Evolutionary conservation across 768 basidiomycete species (phyloP).

Genomic region (Agaricus sinodeliciosus): DNA sequence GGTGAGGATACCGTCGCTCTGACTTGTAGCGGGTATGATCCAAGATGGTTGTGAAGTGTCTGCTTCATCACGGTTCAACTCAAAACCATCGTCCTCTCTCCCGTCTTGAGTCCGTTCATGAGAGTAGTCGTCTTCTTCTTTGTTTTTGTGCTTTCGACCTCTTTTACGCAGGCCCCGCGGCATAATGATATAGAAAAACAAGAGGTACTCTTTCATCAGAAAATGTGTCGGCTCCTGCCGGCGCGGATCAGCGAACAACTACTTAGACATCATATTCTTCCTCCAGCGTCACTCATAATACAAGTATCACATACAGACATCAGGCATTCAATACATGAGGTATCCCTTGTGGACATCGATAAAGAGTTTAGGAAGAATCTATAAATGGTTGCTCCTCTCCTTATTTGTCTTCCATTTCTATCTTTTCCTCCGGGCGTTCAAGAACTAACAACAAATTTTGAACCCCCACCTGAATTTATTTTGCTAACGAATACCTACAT

Average conservation of each 20-base stretch:
- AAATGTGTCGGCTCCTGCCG: neutral
- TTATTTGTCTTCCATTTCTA: too few relatives aligned
- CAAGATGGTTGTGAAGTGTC: slow-evolving; percentile 52
- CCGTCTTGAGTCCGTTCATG: neutral
- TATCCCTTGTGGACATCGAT: too few relatives aligned
- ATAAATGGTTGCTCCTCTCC: too few relatives aligned
- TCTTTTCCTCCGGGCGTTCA: too few relatives aligned
- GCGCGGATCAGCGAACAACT: neutral
- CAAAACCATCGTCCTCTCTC: slow-evolving; percentile 11
- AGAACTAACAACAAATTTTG: too few relatives aligned
- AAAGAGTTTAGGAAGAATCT: too few relatives aligned
- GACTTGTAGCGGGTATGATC: slow-evolving; percentile 44
- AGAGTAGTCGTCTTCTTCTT: slow-evolving; percentile 10
- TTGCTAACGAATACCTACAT: too few relatives aligned
- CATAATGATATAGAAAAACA: slow-evolving; percentile 24
- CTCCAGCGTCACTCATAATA: too few relatives aligned
- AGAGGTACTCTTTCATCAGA: neutral
- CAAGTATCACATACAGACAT: too few relatives aligned
- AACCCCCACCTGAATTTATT: too few relatives aligned
- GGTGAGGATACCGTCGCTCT: slow-evolving; percentile 17
- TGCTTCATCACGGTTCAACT: slow-evolving; percentile 13
- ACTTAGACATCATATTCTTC: too few relatives aligned
- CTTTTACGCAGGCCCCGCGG: slow-evolving; percentile 71
- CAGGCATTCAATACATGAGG: too few relatives aligned
- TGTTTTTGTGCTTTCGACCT: slow-evolving; percentile 69